Conservation (phyloP, 2,329 filamentous ascomycete species). For the Aspergillus ruber region DNA sequence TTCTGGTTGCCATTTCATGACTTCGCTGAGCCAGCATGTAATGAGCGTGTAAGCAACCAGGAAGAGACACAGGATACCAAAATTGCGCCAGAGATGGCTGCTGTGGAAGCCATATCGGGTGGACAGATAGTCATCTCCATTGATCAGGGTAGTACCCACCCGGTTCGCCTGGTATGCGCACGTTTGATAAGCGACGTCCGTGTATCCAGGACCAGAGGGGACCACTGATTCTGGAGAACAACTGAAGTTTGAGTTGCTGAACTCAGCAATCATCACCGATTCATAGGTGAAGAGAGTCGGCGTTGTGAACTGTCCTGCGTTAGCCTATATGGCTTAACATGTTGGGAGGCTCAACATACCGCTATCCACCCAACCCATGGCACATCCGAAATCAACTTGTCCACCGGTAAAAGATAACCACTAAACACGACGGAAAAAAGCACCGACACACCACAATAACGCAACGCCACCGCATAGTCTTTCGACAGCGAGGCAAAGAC, state of each 20-base stretch:
- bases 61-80: conserved; percentile 67
- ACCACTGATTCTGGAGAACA: conserved; percentile 52
- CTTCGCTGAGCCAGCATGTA: conserved; percentile 61
- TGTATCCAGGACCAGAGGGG: conserved; percentile 47
- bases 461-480: conserved; percentile 57
- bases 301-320: conserved; percentile 36
- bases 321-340: background rate
- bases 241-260: conserved; percentile 47
- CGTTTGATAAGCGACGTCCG: conserved; percentile 49
- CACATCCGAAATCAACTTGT: conserved; percentile 49
- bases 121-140: conserved; percentile 49
- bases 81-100: conserved; percentile 61
- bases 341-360: conserved; percentile 10
- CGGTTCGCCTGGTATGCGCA: conserved; percentile 51
- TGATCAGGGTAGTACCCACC: conserved; percentile 44
- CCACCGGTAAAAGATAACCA: conserved; percentile 57
- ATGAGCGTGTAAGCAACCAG: conserved; percentile 62
- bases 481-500: conserved; percentile 54
- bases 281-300: conserved; percentile 55
- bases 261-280: conserved; percentile 58
- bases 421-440: conserved; percentile 56
- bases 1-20: conserved; percentile 52
- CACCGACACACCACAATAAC: conserved; percentile 54
- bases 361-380: conserved; percentile 58
- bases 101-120: conserved; percentile 46